Conservation (phyloP, 2,329 filamentous ascomycete genomes). For the Penicillium thymicola region DNA sequence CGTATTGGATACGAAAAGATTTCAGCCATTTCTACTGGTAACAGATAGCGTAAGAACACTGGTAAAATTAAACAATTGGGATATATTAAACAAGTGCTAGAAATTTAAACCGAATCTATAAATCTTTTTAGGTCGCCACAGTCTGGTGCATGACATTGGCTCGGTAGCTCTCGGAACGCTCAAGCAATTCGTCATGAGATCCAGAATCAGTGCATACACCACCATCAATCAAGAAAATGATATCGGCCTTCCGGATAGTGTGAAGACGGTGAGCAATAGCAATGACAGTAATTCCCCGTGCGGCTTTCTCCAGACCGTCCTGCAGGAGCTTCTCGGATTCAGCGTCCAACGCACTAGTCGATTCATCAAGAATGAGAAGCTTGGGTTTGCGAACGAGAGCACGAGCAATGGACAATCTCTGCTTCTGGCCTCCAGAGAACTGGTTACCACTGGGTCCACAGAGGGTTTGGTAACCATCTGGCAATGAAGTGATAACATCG, state of each 20-base stretch:
- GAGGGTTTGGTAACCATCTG: slow-evolving; percentile 56
- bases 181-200: slow-evolving; percentile 59
- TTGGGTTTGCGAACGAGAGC: slow-evolving; percentile 55
- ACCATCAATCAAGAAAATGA: slow-evolving; percentile 73
- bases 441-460: slow-evolving; percentile 53
- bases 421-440: slow-evolving; percentile 57
- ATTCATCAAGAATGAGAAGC: slow-evolving; percentile 59
- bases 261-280: slow-evolving; percentile 43
- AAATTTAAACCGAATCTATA: slow-evolving; percentile 1
- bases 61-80: neutral
- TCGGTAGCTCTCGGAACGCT: slow-evolving; percentile 40
- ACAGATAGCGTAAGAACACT: neutral
- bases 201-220: slow-evolving; percentile 62
- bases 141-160: slow-evolving; percentile 41
- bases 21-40: neutral
- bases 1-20: neutral
- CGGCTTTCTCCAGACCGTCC: slow-evolving; percentile 36
- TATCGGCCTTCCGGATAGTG: slow-evolving; percentile 65
- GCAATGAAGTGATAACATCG: slow-evolving; percentile 61
- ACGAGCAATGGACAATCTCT: slow-evolving; percentile 57
- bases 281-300: slow-evolving; percentile 37
- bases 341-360: slow-evolving; percentile 57
- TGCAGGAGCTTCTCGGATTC: slow-evolving; percentile 51
- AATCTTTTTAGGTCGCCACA: slow-evolving; percentile 22
- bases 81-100: slow-evolving; percentile 1